A percentile compares a stretch with the other conserved stretches of the same genome.
These are phyloP conservation scores for Penicillium soppii DNA, from an alignment of 495 filamentous ascomycete genomes.

Conservation along the genomic window DNA sequence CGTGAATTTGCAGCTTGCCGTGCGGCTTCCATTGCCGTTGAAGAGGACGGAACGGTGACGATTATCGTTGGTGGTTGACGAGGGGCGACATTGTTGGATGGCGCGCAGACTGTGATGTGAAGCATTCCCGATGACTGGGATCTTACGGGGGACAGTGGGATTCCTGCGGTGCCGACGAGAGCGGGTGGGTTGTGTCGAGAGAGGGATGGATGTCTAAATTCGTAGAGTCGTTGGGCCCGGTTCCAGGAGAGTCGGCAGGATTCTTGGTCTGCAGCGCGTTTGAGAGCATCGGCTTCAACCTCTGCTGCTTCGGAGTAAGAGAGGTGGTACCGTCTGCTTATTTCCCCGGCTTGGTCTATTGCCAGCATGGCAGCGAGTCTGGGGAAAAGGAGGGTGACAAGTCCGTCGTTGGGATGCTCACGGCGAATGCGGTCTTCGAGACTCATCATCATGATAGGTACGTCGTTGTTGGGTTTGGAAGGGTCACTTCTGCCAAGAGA, in stretches of 20 bases:
- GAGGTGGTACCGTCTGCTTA: constrained; percentile 42
- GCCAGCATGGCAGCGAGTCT: constrained; percentile 67
- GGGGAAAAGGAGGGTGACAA: constrained; percentile 74
- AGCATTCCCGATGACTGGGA: constrained; percentile 35
- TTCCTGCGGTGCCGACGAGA: constrained; percentile 54
- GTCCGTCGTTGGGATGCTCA: constrained; percentile 62
- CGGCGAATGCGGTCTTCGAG: constrained; percentile 58
- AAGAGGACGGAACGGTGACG: constrained; percentile 38
- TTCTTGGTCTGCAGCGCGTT: constrained; percentile 66
- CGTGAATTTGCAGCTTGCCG: constrained; percentile 40
- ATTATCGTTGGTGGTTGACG: constrained; percentile 41
- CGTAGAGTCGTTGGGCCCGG: constrained; percentile 58
- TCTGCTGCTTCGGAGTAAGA: constrained; percentile 41
- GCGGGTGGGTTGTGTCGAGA: constrained; percentile 51
- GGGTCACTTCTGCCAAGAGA: constrained; percentile 41
- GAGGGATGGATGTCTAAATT: constrained; percentile 69
- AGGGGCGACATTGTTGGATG: constrained; percentile 23
- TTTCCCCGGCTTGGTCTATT: constrained; percentile 57
- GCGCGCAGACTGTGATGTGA: constrained; percentile 41
- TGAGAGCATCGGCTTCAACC: constrained; percentile 56
- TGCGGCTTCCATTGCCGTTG: constrained; percentile 35
- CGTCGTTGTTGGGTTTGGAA: constrained; percentile 30
- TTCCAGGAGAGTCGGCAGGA: constrained; percentile 73
- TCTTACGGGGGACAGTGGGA: constrained; percentile 59
- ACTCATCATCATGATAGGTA: constrained; percentile 56